Base-by-base conservation (phyloP, 1,139 yeast genomes). In the Meyerozyma elateridarum region DNA sequence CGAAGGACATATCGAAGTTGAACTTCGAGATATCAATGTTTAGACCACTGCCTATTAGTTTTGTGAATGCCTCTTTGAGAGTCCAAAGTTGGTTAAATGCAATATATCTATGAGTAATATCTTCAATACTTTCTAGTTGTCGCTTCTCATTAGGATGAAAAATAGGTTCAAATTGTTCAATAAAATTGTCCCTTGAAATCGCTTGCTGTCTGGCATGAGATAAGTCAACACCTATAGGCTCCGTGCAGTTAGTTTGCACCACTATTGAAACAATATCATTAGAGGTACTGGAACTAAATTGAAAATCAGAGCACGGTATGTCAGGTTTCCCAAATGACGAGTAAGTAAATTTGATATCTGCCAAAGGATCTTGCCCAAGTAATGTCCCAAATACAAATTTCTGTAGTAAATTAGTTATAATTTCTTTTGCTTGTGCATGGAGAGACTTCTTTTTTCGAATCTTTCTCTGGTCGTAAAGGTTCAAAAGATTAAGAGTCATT, bases 61-160 rank as follows among this genome's bases (percentile, higher is more conserved):
- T 83, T 3, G 81, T 70, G 42, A 75, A 80, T 20, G 84, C 73
- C 48, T 83, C 93, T 46, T 83, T 83, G 34, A 82, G 50, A 0
- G 91, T 80, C 93, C 91, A 83, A 20, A 71, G 61, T 32, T 73
- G 76, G 20, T 79, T 73, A 48, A 70, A 76, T 3, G 39, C 35
- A 8, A 41, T 48, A 41, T 66, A 66, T 28, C 58, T 33, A 2
- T 35, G 15, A 1, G 37, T 29, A 2, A 36, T 8, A 24, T 51
- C 51, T 0, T 29, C 28, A 3, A 51, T 36, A 1, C 8, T 21
- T 8, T 37, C 34, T 15, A 79, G 40, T 13, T 55, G 47, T 2
- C 33, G 35, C 7, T 49, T 45, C 46, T 81, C 89, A 0, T 32
- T 26, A 0, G 39, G 40, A 20, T 69, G 59, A 40, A 81, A 79